Conservation (phyloP, 768 basidiomycete genomes). For the Leccinum pellstonianum region DNA sequence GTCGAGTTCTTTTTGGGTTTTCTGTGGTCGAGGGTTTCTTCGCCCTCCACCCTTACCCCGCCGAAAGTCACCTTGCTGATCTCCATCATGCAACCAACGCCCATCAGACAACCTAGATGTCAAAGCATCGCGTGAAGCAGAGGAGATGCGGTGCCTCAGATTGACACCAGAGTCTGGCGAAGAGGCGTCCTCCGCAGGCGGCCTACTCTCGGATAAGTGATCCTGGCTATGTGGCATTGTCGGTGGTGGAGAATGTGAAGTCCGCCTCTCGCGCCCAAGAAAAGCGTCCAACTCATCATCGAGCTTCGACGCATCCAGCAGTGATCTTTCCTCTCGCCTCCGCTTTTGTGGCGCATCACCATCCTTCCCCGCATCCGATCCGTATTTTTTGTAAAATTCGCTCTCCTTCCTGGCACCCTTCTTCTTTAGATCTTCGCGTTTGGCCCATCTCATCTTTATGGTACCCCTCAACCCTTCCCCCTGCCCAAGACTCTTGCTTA, state of each 20-base stretch:
- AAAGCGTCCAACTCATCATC: slow-evolving; percentile 73
- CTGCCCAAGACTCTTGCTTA: slow-evolving; percentile 67
- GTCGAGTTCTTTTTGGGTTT: slow-evolving; percentile 76
- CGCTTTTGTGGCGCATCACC: slow-evolving; percentile 38
- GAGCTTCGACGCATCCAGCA: slow-evolving; percentile 42
- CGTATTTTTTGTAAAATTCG: slow-evolving; percentile 78
- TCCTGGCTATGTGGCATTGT: slow-evolving; percentile 67
- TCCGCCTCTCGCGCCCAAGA: slow-evolving; percentile 45
- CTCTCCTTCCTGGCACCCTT: slow-evolving; percentile 70
- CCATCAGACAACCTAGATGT: slow-evolving; percentile 18
- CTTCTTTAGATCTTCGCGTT: slow-evolving; percentile 70
- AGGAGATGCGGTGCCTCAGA: slow-evolving; percentile 47
- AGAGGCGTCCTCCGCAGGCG: slow-evolving; percentile 58
- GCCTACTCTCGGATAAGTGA: slow-evolving; percentile 52
- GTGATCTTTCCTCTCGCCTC: slow-evolving; percentile 34
- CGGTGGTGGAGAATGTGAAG: slow-evolving; percentile 44
- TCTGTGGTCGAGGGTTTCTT: slow-evolving; percentile 43
- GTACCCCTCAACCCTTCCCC: slow-evolving; percentile 64
- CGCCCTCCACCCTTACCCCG: slow-evolving; percentile 36
- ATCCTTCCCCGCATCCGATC: slow-evolving; percentile 62
- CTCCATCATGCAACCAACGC: slow-evolving; percentile 22
- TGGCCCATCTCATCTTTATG: slow-evolving; percentile 78
- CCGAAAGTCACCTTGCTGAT: slow-evolving; percentile 28
- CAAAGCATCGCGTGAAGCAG: slow-evolving; percentile 30
- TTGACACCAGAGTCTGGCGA: slow-evolving; percentile 39